A percentile compares a stretch with the other conserved stretches of the same genome.
Evolutionary conservation across 805 yeast species (phyloP).

Genomic region (Sugiyamaella floridensis): DNA sequence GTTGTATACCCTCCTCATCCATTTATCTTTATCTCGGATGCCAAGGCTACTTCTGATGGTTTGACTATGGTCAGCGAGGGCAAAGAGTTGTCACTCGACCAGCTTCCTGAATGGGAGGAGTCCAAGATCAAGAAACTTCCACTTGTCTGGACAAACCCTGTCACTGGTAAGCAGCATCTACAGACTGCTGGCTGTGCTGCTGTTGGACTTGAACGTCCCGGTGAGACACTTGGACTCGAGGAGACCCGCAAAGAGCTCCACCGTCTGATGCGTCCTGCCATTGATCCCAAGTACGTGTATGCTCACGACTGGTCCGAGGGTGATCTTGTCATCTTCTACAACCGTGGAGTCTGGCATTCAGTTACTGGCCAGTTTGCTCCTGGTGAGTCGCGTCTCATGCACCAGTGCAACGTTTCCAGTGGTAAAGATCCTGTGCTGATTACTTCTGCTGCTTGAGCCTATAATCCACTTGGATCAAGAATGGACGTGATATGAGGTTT

Average conservation of each 20-base stretch:
- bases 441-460: neutral
- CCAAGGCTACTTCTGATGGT: slow-evolving; percentile 80
- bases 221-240: slow-evolving; percentile 52
- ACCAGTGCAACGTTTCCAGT: slow-evolving; percentile 87
- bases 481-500: neutral
- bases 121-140: slow-evolving; percentile 72
- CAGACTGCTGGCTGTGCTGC: slow-evolving; percentile 89
- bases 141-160: slow-evolving; percentile 88
- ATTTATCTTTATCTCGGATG: slow-evolving; percentile 73
- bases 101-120: slow-evolving; percentile 80
- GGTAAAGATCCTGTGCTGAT: slow-evolving; percentile 53
- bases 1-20: slow-evolving; percentile 92
- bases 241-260: slow-evolving; percentile 71
- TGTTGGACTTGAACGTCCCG: slow-evolving; percentile 48
- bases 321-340: slow-evolving; percentile 78
- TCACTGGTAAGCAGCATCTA: slow-evolving; percentile 72
- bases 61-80: slow-evolving; percentile 79
- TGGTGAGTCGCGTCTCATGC: slow-evolving; percentile 80
- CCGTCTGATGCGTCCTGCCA: slow-evolving; percentile 77
- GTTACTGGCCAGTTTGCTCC: slow-evolving; percentile 82
- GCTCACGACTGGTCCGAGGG: slow-evolving; percentile 81
- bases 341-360: slow-evolving; percentile 87
- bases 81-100: slow-evolving; percentile 56
- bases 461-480: neutral
- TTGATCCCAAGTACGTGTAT: slow-evolving; percentile 63